Evolutionary conservation across 2,329 filamentous ascomycete genomes (phyloP).

Genomic region (Fusarium cicatricum): DNA sequence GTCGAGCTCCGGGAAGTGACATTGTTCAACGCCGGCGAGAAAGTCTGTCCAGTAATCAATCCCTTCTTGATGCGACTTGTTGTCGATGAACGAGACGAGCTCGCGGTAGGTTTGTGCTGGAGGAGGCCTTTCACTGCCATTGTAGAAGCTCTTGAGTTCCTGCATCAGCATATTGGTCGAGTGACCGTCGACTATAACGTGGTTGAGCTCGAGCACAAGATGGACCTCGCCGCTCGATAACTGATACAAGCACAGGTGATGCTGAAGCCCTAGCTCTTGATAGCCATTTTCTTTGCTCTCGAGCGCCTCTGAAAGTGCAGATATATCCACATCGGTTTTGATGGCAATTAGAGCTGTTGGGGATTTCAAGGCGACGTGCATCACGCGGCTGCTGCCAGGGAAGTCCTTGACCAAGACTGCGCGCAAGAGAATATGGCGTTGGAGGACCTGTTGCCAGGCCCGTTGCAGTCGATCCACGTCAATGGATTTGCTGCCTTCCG

Average conservation of each 20-base stretch:
- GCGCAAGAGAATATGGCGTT: constrained; percentile 16
- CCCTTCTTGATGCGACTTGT: not conserved
- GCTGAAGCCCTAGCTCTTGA: constrained; percentile 1
- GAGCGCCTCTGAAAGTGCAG: not conserved
- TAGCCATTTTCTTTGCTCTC: not conserved
- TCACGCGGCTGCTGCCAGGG: constrained; percentile 2
- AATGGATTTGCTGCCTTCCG: constrained; percentile 3
- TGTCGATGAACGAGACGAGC: constrained; percentile 3
- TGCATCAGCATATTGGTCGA: constrained; percentile 38
- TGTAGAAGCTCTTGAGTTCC: constrained; percentile 38
- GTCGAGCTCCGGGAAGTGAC: constrained; percentile 21
- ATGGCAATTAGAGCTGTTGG: not conserved
- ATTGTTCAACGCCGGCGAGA: constrained; percentile 1
- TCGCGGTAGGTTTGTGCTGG: not conserved
- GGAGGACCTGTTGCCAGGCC: constrained; percentile 10
- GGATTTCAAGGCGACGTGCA: constrained; percentile 18
- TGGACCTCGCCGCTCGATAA: constrained; percentile 3
- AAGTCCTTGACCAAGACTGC: constrained; percentile 11
- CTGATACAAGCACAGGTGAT: constrained; percentile 25
- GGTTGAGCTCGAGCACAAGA: constrained; percentile 46
- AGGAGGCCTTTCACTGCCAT: constrained; percentile 21
- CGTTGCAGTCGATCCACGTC: not conserved
- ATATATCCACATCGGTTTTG: not conserved
- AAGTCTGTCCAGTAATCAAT: not conserved
- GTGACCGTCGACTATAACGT: constrained; percentile 44